phyloP scores from a whole-genome alignment of 768 basidiomycete species.

The Phylloporus rhodoxanthus region DNA sequence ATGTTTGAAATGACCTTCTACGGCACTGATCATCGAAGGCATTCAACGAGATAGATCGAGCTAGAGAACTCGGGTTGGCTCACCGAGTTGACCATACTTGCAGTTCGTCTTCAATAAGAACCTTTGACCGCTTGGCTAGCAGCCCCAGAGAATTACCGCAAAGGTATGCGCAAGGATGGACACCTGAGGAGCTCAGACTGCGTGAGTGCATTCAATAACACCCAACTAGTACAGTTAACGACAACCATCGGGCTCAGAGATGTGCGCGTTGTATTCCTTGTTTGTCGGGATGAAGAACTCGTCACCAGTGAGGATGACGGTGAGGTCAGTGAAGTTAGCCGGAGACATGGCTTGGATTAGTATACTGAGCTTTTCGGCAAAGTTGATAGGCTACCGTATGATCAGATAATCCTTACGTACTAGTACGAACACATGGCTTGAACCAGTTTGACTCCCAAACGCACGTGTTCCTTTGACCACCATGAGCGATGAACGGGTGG shows the following conservation, averaged over 20 bases:
- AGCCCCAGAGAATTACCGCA: slow-evolving; percentile 95
- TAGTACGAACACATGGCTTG: background rate
- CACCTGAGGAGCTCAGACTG: slow-evolving; percentile 29
- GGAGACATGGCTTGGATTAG: slow-evolving; percentile 8
- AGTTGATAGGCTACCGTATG: background rate
- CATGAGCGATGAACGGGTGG: slow-evolving; percentile 11
- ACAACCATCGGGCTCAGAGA: slow-evolving; percentile 36
- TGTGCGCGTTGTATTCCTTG: slow-evolving; percentile 40
- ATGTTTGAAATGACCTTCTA: slow-evolving; percentile 86
- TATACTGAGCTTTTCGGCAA: background rate
- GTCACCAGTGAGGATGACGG: slow-evolving; percentile 37
- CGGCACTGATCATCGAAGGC: slow-evolving; percentile 55
- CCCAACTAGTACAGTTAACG: slow-evolving; percentile 2
- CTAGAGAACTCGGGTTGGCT: slow-evolving; percentile 17
- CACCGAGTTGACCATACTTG: slow-evolving; percentile 74
- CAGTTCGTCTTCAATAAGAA: slow-evolving; percentile 77
- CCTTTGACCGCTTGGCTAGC: slow-evolving; percentile 65
- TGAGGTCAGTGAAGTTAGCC: slow-evolving; percentile 14
- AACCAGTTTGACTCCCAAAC: background rate
- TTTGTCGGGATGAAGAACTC: slow-evolving; percentile 59
- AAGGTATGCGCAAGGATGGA: slow-evolving; percentile 68
- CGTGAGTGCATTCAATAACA: slow-evolving; percentile 9
- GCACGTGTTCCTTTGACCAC: background rate
- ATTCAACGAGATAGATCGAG: slow-evolving; percentile 2
- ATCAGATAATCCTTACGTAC: background rate